Evolutionary conservation across 23 red algal species (phyloP), one percentile per base, ranked within the genome.

Genomic region (Gracilaria gracilis): DNA sequence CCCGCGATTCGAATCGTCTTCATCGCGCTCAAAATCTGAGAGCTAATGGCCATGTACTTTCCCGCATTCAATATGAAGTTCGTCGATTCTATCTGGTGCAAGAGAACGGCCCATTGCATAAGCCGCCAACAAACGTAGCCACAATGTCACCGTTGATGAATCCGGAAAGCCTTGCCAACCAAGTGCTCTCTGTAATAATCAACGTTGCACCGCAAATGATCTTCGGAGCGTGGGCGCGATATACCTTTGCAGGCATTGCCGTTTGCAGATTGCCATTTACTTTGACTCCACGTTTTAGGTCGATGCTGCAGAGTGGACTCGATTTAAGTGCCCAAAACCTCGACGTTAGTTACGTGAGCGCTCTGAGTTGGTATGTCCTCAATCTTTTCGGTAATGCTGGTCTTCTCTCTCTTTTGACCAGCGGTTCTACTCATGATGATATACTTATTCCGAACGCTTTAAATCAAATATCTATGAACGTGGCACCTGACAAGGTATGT

Each of bases 351-450:
- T 96, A 96, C 57, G 94, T 96, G 23, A 91, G 86, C 82, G 79
- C 86, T 66, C 69, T 96, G n/a, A 92, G 88, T 59, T 96, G 94
- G 94, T 96, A 96, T 81, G 72, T 96, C 31, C 49, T 96, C 2
- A 96, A 65, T 44, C 53, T 96, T 32, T 96, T 96, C 57, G 94
- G 94, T 4, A 93, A 80, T 61, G 57, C 73, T 17, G 87, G 74
- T 39, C 75, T 90, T 12, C 31, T 90, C 17, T 80, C 87, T 28
- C 75, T 90, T 15, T 42, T 90, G 19, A 65, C 57, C 20, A 81
- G 19, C 17, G 74, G 36, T 50, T 49, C 67, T 7, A 49, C 25
- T 36, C 27, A 67, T 2, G 73, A 80, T 51, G 36, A 80, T 50
- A 46, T 81, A 50, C 55, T 90, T 17, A 64, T 90, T 42, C 87